A percentile compares a stretch with the other conserved stretches of the same genome.
Evolutionary conservation across 768 basidiomycete species (phyloP).

Genomic region (Agaricus blazei): DNA sequence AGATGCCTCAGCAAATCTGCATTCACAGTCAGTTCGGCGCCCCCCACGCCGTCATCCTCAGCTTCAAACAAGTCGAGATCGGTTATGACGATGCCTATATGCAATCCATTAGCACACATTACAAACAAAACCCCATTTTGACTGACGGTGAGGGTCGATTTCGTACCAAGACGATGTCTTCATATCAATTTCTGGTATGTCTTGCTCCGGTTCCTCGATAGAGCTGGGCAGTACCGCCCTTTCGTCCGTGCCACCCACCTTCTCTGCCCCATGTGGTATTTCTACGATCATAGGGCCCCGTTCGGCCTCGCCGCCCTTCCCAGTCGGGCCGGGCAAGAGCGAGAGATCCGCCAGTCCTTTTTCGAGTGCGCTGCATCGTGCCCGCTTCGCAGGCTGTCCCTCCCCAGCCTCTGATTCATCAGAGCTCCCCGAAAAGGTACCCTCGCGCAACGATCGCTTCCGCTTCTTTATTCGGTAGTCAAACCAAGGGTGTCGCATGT

Average conservation of each 20-base stretch:
- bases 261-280: not conserved
- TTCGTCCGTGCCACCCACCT: constrained; percentile 11
- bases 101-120: not conserved
- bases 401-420: constrained; percentile 15
- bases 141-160: constrained; percentile 64
- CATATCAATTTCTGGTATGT: constrained; percentile 56
- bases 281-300: constrained; percentile 1
- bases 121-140: not conserved
- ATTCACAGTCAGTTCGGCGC: constrained; percentile 27
- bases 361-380: constrained; percentile 46
- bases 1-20: constrained; percentile 41
- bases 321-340: constrained; percentile 17
- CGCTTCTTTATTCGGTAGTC: constrained; percentile 32
- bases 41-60: constrained; percentile 33
- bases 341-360: constrained; percentile 51
- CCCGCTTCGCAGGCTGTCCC: constrained; percentile 37
- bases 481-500: constrained; percentile 42
- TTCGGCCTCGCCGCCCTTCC: not conserved
- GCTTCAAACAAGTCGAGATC: constrained; percentile 49
- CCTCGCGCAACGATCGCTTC: constrained; percentile 22
- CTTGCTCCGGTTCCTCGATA: constrained; percentile 34
- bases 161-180: constrained; percentile 62
- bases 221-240: constrained; percentile 22
- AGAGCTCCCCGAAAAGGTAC: constrained; percentile 11
- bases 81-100: constrained; percentile 58